phyloP scores from a whole-genome alignment of 2,329 filamentous ascomycete species.

The Venturia carpophila region DNA sequence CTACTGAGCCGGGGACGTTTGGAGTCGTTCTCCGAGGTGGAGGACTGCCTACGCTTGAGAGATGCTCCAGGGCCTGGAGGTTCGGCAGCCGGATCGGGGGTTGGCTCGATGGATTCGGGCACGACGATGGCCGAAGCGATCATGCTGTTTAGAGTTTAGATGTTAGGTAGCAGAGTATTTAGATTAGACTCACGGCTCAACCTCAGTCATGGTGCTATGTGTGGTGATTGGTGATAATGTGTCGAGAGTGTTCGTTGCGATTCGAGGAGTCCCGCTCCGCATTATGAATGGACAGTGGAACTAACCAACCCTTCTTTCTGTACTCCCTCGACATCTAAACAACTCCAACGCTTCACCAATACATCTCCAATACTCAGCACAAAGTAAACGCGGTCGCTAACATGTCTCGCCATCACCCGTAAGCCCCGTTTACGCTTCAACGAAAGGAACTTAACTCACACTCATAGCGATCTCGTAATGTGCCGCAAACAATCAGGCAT shows the following conservation, averaged over 20 bases:
- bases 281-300: neutral
- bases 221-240: neutral
- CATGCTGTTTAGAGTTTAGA: slow-evolving; percentile 26
- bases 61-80: slow-evolving; percentile 25
- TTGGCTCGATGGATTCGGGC: slow-evolving; percentile 36
- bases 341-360: neutral
- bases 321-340: neutral
- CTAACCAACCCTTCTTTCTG: neutral
- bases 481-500: slow-evolving; percentile 98
- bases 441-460: slow-evolving; percentile 22
- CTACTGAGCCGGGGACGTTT: slow-evolving; percentile 47
- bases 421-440: slow-evolving; percentile 34
- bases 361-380: neutral
- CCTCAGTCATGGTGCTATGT: slow-evolving; percentile 18
- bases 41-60: slow-evolving; percentile 48
- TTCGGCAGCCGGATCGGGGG: slow-evolving; percentile 21
- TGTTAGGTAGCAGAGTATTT: neutral
- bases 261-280: neutral
- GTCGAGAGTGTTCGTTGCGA: neutral
- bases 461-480: slow-evolving; percentile 83
- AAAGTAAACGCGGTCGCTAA: slow-evolving; percentile 22
- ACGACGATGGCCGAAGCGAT: slow-evolving; percentile 49
- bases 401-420: slow-evolving; percentile 95
- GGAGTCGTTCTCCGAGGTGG: slow-evolving; percentile 39
- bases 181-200: slow-evolving; percentile 18